Base-by-base conservation (phyloP, 768 basidiomycete species). In the Antrodiella citrinella region DNA sequence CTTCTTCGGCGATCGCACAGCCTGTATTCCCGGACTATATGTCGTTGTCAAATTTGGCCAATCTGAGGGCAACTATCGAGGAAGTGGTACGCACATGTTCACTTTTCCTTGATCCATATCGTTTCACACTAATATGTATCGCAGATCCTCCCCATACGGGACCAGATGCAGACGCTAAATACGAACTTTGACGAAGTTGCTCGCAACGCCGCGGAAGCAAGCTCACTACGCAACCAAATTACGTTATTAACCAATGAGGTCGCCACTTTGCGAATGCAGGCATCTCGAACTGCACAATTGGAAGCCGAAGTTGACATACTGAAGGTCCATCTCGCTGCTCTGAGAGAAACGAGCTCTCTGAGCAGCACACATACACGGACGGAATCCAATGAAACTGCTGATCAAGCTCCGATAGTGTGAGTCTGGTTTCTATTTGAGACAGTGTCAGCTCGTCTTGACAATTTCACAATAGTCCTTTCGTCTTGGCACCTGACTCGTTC, bases 81-180 rank as follows among this genome's bases (percentile, higher is more conserved):
- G 30, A 35, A 15, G 15, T 35, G 30, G 30, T 35, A 15, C 30
- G 30, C 15, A 35, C 7, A 35, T 15, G 30, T 7, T 7, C 7
- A 7, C 15, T 35, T 15, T 35, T 7, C 15, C 30, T 35, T 7
- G 30, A 35, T n/a, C n/a, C n/a, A n/a, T n/a, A n/a, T 15, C 30
- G 30, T 7, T 35, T 35, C 30, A 35, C 15, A n/a, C 15, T 7
- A 35, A 35, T 15, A 47, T 26, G 21, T 4, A 3, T 42, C 15
- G 18, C 49, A 65, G 63, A 52, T 63, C 4, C 4, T 45, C 2
- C 80, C 82, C 15, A 59, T 84, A 12, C 70, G 75, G 48, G 70
- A 72, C 45, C 78, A 78, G 56, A 59, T 80, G 19, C 65, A 73
- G 49, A 62, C 67, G 2, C 67, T 80, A 46, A 74, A 72, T 59